phyloP scores from a whole-genome alignment of 768 basidiomycete genomes.

The Suillus brevipes region DNA sequence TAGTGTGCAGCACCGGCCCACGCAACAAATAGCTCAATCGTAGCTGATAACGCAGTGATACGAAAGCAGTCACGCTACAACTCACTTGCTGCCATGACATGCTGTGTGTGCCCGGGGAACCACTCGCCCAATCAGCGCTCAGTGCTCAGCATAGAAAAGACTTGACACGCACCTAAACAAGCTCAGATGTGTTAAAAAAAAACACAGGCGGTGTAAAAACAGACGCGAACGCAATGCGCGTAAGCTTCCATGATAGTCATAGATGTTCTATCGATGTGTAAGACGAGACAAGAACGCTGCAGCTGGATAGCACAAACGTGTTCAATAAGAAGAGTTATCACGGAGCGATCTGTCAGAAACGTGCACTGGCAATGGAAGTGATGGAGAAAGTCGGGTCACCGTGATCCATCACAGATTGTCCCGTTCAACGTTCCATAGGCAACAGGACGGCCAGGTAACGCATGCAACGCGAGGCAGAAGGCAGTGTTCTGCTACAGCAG shows the following conservation, averaged over 20 bases:
- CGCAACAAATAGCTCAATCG: neutral
- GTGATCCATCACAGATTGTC: neutral
- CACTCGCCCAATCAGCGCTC: neutral
- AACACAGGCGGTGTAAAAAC: neutral
- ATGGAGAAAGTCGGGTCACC: neutral
- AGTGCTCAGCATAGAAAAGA: neutral
- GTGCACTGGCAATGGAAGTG: neutral
- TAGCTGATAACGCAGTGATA: slow-evolving; percentile 7
- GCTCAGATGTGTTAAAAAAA: neutral
- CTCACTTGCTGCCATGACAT: neutral
- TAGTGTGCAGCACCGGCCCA: neutral
- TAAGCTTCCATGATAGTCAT: neutral
- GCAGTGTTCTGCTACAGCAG: neutral
- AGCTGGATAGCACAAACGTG: neutral
- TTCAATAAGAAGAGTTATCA: slow-evolving; percentile 1
- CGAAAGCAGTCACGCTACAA: neutral
- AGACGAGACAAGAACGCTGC: neutral
- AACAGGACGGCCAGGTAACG: neutral
- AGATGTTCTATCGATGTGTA: neutral
- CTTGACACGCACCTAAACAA: neutral
- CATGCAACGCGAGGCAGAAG: neutral
- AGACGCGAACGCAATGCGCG: neutral
- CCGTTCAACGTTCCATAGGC: neutral
- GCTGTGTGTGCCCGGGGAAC: neutral
- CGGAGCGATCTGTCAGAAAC: slow-evolving; percentile 2